Base-by-base conservation (phyloP, 345 rosid species). In the Citrus inodora region DNA sequence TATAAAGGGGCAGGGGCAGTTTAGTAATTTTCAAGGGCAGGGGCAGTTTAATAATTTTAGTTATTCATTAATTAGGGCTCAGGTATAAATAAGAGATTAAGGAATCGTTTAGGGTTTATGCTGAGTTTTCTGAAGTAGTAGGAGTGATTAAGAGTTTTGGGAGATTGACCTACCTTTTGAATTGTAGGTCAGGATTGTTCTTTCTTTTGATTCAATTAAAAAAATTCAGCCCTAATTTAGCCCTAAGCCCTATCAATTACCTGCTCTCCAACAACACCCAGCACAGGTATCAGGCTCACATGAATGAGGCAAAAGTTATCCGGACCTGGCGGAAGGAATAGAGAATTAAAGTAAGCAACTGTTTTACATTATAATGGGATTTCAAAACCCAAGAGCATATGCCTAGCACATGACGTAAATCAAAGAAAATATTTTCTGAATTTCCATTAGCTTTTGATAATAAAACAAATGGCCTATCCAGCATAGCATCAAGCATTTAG, bases 231-330 rank as follows among this genome's bases (percentile, higher is more conserved):
- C 37, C 37, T 35, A 6, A 6, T 35, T 35, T 6, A 35, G 37
- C 37, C 37, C 37, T 35, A 35, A 5, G 37, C 37, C 37, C 37
- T 35, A 35, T 35, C 7, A 35, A 35, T 35, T 87, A 96, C 99
- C 90, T 94, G 98, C 86, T 96, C 99, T 63, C 99, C 99, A 82
- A 96, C 99, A 76, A 94, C 97, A 74, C 93, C 94, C 67, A 96
- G 83, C 76, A 96, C 98, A 27, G 99, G 99, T 80, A 96, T 88
- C 82, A 96, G 86, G 93, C 99, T 94, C 81, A 96, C 98, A 86
- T 96, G 99, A 81, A 96, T 80, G 59, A 96, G 91, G 85, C 99
- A 96, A 86, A 96, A 92, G 83, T 94, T 94, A 76, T 93, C 91
- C 79, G 79, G 90, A 79, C 99, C 99, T 96, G 84, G 83, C 79